Conservation (phyloP, 805 yeast genomes). For the Hagleromyces aurorensis region DNA sequence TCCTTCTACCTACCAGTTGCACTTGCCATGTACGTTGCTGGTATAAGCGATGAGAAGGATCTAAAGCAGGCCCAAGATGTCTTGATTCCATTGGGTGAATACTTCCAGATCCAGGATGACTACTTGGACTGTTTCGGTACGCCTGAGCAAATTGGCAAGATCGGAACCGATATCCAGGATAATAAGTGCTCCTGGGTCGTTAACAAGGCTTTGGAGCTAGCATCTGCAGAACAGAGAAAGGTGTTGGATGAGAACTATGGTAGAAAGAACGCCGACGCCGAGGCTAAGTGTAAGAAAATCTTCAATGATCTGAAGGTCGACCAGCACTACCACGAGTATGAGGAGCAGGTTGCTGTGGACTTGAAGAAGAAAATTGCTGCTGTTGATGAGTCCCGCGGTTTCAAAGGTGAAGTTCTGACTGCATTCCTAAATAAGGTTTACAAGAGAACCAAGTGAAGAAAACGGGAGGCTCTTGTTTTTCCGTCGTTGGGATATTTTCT, state of each 20-base stretch:
- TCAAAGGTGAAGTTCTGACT: constrained; percentile 77
- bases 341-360: constrained; percentile 63
- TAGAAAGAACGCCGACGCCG: constrained; percentile 60
- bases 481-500: too few species aligned
- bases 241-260: constrained; percentile 87
- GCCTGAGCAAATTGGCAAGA: constrained; percentile 95
- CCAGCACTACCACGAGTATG: constrained; percentile 67
- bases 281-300: constrained; percentile 61
- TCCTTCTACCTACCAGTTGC: constrained; percentile 97
- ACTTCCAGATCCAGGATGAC: constrained; percentile 98
- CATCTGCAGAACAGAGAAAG: constrained; percentile 71
- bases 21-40: constrained; percentile 89
- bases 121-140: constrained; percentile 95
- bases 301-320: constrained; percentile 70
- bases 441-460: constrained; percentile 73
- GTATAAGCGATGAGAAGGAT: constrained; percentile 60
- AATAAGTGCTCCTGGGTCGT: constrained; percentile 98
- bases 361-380: constrained; percentile 57
- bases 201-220: constrained; percentile 81
- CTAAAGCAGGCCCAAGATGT: constrained; percentile 82
- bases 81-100: constrained; percentile 91
- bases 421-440: constrained; percentile 84
- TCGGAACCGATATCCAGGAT: constrained; percentile 97
- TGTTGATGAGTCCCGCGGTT: constrained; percentile 88
- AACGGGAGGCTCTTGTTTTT: too few species aligned